Evolutionary conservation across 2,329 filamentous ascomycete species (phyloP), one percentile per base, ranked within the genome.

Genomic region (Lachnellula cervina): DNA sequence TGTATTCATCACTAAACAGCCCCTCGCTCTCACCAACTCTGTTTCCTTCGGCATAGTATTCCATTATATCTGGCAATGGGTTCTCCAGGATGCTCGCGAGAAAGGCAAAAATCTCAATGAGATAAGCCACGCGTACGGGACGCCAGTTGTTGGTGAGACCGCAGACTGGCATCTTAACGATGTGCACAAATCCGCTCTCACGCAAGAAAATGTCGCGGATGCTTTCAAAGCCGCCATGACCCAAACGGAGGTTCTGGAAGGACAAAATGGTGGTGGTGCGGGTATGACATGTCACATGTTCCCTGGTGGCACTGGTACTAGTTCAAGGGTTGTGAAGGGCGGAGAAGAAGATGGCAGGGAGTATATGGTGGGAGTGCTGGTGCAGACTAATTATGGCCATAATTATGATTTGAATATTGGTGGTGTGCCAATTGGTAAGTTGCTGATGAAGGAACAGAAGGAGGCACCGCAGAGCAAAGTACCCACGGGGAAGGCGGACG

Each of bases 281-380:
- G 84, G 83, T 14, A 87, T 87, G 82, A 76, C 82, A 38, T 85
- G 81, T 64, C 82, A 86, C 63, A 78, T 77, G 59, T 86, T 82
- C 72, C 87, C 87, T 66, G 85, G 83, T 37, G 84, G 85, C 0
- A 88, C 84, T 0, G 84, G 84, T 1, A 83, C 78, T 0, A 79
- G 79, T 62, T 83, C 78, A 48, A 77, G 85, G 23, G 60, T 82
- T 7, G 76, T 87, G n/a, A 69, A 72, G 2, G 78, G 79, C 0
- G 61, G 74, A 23, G 73, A 74, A 45, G 63, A 54, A 3, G 73
- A 73, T 32, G 61, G 65, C 5, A 75, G 70, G 54, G 69, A 72
- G 3, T 87, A 82, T 63, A 84, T 80, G 0, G 74, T 88, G 19
- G 85, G 75, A 0, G 83, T 80, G 1, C 72, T 89, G 7, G 81